Evolutionary conservation across 2,329 filamentous ascomycete species (phyloP).

Genomic region (Fusarium pseudonygamai): DNA sequence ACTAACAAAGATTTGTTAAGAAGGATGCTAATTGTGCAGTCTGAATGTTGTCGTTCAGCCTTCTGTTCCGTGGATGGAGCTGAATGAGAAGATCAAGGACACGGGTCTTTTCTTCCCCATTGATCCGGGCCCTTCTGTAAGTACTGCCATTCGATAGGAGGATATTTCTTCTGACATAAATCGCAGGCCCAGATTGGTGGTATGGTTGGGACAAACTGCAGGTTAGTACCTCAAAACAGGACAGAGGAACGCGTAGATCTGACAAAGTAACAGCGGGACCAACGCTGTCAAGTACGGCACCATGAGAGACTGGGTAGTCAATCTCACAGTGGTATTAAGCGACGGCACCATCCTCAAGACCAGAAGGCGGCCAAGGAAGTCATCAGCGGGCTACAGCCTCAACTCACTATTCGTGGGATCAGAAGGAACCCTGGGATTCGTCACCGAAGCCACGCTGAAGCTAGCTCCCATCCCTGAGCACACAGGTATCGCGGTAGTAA

Average conservation of each 20-base stretch:
- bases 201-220: conserved; percentile 83
- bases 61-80: conserved; percentile 86
- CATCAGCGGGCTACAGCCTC: conserved; percentile 83
- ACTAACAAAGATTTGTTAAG: fast-evolving
- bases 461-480: conserved; percentile 79
- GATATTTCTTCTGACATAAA: too few species aligned
- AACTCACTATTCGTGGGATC: conserved; percentile 83
- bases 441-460: conserved; percentile 85
- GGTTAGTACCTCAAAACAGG: conserved; percentile 36
- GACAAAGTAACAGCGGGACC: conserved; percentile 60
- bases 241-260: background rate
- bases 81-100: conserved; percentile 77
- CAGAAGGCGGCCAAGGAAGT: conserved; percentile 77
- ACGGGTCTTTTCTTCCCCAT: conserved; percentile 90
- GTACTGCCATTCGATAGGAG: too few species aligned
- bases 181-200: conserved; percentile 75
- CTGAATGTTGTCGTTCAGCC: conserved; percentile 95
- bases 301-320: conserved; percentile 92
- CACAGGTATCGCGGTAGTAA: conserved; percentile 80
- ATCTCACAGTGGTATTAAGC: conserved; percentile 80
- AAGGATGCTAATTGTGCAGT: background rate
- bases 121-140: conserved; percentile 69
- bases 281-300: conserved; percentile 85
- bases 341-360: conserved; percentile 85
- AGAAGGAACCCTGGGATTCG: conserved; percentile 81